Conservation (phyloP, 148 eudicot species). For the Rhododendron molle region DNA sequence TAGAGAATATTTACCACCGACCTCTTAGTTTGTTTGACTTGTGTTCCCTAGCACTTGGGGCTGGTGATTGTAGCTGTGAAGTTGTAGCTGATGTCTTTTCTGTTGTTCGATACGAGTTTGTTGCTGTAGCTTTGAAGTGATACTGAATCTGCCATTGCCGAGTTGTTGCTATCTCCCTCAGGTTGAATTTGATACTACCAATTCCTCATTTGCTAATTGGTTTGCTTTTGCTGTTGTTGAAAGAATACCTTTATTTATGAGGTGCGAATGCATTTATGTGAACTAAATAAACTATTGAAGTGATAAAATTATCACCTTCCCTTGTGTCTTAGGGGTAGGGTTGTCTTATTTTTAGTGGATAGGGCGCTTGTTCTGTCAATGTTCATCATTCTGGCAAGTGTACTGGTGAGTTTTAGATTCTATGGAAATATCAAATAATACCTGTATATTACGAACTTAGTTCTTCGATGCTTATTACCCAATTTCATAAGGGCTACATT, state of each 20-base stretch:
- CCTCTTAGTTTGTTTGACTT: constrained; percentile 11
- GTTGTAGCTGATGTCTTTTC: constrained; percentile 24
- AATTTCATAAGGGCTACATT: neutral
- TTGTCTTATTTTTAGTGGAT: neutral
- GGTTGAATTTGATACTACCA: neutral
- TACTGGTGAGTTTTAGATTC: neutral
- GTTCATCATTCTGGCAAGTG: neutral
- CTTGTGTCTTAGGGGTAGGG: neutral
- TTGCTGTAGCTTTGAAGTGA: constrained; percentile 12
- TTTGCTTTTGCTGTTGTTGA: neutral
- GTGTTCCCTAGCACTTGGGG: constrained; percentile 21
- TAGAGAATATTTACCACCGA: neutral
- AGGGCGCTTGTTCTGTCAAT: neutral
- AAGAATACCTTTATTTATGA: neutral
- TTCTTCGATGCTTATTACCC: neutral
- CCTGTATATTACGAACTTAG: neutral
- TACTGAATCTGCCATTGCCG: neutral
- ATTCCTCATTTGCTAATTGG: neutral
- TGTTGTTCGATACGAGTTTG: constrained; percentile 11
- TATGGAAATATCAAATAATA: neutral
- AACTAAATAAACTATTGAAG: neutral
- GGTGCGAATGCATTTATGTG: neutral
- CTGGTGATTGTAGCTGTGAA: constrained; percentile 38
- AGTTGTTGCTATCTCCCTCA: constrained; percentile 8
- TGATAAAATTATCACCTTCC: neutral